Percentiles rank a stretch among this genome's conserved stretches.
These are phyloP conservation scores for Anacardium occidentale DNA, from an alignment of 345 rosid genomes.

Conservation along the genomic window DNA sequence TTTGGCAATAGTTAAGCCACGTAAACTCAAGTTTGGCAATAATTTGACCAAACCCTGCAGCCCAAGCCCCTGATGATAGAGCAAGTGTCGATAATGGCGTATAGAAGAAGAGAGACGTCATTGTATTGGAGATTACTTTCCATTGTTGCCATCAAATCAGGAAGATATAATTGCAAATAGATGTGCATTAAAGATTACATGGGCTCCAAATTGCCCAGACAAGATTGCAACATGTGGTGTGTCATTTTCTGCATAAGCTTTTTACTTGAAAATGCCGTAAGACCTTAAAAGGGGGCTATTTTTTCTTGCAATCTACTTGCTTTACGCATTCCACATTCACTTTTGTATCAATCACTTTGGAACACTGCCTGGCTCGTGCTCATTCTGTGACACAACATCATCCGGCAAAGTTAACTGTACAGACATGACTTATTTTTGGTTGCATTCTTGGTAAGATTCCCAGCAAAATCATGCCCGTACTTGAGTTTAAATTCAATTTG, in stretches of 20 bases:
- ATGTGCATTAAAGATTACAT: not conserved
- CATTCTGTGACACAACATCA: too few species aligned
- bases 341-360: not conserved
- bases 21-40: too few species aligned
- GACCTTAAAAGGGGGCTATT: not conserved
- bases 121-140: constrained; percentile 5
- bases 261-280: not conserved
- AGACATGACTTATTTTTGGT: too few species aligned
- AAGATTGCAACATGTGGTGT: constrained; percentile 11
- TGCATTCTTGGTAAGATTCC: too few species aligned
- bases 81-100: too few species aligned
- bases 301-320: not conserved
- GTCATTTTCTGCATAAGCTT: constrained; percentile 12
- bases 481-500: too few species aligned
- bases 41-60: too few species aligned
- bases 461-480: too few species aligned
- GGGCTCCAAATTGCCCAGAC: constrained; percentile 2
- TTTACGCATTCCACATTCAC: not conserved
- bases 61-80: too few species aligned
- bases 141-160: constrained; percentile 21
- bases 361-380: not conserved
- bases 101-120: constrained; percentile 10
- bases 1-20: too few species aligned
- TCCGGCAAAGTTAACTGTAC: too few species aligned
- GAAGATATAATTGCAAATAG: constrained; percentile 11